Conservation (phyloP, 2,329 filamentous ascomycete genomes). For the Aaosphaeria arxii region DNA sequence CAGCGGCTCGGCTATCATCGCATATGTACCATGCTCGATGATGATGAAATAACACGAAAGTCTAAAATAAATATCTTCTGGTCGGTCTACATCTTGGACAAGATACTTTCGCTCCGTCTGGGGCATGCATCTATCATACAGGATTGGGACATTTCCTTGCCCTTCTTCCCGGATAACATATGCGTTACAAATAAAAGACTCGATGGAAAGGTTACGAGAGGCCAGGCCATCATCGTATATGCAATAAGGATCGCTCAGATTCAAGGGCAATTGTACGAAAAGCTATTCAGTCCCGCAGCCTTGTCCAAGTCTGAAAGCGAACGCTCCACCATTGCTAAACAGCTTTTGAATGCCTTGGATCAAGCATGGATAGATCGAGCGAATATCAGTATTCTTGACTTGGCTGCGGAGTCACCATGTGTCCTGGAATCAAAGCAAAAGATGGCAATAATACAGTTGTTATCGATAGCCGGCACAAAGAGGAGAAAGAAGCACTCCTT, state of each 20-base stretch:
- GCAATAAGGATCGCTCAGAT: slow-evolving; percentile 33
- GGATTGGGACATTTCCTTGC: slow-evolving; percentile 38
- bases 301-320: slow-evolving; percentile 23
- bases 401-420: not conserved
- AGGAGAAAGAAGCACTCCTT: no score
- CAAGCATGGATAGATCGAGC: slow-evolving; percentile 26
- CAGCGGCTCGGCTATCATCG: slow-evolving; percentile 36
- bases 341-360: slow-evolving; percentile 25
- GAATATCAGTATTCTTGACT: slow-evolving; percentile 13
- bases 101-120: slow-evolving; percentile 35
- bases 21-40: slow-evolving; percentile 31
- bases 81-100: slow-evolving; percentile 39
- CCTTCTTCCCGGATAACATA: not conserved
- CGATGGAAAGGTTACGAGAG: no score
- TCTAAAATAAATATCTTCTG: slow-evolving; percentile 34
- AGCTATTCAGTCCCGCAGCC: slow-evolving; percentile 35
- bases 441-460: no score
- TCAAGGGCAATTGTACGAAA: slow-evolving; percentile 35
- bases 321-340: slow-evolving; percentile 20
- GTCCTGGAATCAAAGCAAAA: no score
- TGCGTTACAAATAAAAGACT: not conserved
- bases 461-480: no score
- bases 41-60: slow-evolving; percentile 21
- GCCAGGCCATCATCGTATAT: slow-evolving; percentile 18
- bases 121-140: slow-evolving; percentile 37